A percentile compares a stretch with the other conserved stretches of the same genome.
Conservation (phyloP, 805 yeast genomes). For the Spencermartinsiella europaea region DNA sequence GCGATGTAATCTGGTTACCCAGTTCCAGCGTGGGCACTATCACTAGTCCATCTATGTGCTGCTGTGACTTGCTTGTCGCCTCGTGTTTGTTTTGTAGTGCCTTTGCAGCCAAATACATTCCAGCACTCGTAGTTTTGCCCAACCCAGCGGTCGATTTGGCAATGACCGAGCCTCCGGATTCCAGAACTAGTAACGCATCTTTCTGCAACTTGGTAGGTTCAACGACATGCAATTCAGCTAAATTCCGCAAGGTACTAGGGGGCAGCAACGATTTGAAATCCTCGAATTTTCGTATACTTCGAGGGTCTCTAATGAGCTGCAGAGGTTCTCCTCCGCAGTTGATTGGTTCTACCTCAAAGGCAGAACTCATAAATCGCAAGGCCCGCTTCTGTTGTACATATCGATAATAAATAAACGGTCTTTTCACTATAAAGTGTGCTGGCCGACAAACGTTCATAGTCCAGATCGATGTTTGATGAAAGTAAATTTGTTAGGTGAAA, state of each 20-base stretch:
- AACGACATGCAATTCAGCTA: neutral
- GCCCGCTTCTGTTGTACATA: too few relatives aligned
- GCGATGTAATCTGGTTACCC: slow-evolving; percentile 29
- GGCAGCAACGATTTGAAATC: neutral
- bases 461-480: too few relatives aligned
- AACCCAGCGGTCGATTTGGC: slow-evolving; percentile 30
- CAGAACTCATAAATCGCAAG: too few relatives aligned
- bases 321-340: too few relatives aligned
- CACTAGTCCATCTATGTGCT: slow-evolving; percentile 24
- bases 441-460: too few relatives aligned
- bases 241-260: neutral
- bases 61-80: slow-evolving; percentile 1
- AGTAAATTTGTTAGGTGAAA: too few relatives aligned
- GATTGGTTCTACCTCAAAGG: too few relatives aligned
- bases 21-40: slow-evolving; percentile 33
- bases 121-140: slow-evolving; percentile 33
- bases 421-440: too few relatives aligned
- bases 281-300: neutral
- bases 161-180: slow-evolving; percentile 27
- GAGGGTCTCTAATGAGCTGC: neutral
- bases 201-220: slow-evolving; percentile 28
- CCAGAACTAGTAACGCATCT: slow-evolving; percentile 25
- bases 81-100: slow-evolving; percentile 6
- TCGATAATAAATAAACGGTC: too few relatives aligned
- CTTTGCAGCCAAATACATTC: slow-evolving; percentile 24